Conservation (phyloP, 768 basidiomycete species). For the Tylopilus plumbeoviolaceoides region DNA sequence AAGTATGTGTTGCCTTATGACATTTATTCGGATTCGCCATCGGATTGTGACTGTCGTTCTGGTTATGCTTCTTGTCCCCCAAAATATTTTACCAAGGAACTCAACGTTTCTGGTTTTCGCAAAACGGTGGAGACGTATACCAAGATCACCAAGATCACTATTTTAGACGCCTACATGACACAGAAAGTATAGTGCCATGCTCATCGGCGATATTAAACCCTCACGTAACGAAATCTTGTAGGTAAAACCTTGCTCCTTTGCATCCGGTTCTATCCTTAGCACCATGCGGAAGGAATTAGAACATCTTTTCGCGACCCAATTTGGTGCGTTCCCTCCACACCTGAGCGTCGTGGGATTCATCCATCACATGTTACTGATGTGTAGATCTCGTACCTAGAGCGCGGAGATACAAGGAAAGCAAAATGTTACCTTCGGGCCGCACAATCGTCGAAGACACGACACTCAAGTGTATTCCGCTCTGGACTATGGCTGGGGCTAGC, state of each 20-base stretch:
- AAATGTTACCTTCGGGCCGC: slow-evolving; percentile 57
- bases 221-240: slow-evolving; percentile 20
- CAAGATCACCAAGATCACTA: slow-evolving; percentile 69
- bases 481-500: slow-evolving; percentile 71
- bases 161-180: slow-evolving; percentile 72
- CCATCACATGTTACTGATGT: background rate
- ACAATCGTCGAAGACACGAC: slow-evolving; percentile 51
- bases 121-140: slow-evolving; percentile 86
- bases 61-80: background rate
- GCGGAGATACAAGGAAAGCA: slow-evolving; percentile 79
- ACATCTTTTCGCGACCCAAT: slow-evolving; percentile 66
- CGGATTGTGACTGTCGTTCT: background rate
- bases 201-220: background rate
- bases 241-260: slow-evolving; percentile 69
- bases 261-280: slow-evolving; percentile 55
- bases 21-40: background rate
- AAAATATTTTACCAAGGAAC: slow-evolving; percentile 42
- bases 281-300: slow-evolving; percentile 75
- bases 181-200: slow-evolving; percentile 53
- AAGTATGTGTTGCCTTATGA: background rate
- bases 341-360: background rate
- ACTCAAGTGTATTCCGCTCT: slow-evolving; percentile 70
- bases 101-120: slow-evolving; percentile 88
- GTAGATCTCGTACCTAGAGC: slow-evolving; percentile 30
- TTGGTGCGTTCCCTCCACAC: slow-evolving; percentile 42